A percentile compares a stretch with the other conserved stretches of the same genome.
Conservation (phyloP, 2,329 filamentous ascomycete genomes). For the Exophiala sp. region DNA sequence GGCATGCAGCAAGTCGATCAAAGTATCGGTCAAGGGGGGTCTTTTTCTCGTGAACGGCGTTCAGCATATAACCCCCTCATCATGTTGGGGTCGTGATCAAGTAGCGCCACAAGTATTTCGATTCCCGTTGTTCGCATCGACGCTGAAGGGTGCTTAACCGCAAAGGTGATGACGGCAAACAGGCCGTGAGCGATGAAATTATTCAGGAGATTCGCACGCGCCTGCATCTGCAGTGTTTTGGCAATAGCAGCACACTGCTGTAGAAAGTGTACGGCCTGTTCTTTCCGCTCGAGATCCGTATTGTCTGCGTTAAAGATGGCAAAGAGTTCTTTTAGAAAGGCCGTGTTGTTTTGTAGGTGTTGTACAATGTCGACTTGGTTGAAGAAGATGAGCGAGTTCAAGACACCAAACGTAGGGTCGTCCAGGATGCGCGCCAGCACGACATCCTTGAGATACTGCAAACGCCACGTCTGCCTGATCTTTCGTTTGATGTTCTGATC, state of each 20-base stretch:
- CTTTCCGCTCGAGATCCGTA: constrained; percentile 65
- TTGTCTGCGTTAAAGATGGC: constrained; percentile 68
- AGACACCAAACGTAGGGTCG: constrained; percentile 92
- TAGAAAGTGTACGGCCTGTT: constrained; percentile 91
- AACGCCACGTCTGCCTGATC: constrained; percentile 91
- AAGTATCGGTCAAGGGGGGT: constrained; percentile 79
- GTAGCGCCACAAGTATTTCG: constrained; percentile 86
- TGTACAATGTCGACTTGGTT: constrained; percentile 97
- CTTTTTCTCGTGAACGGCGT: constrained; percentile 80
- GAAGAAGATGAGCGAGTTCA: constrained; percentile 98
- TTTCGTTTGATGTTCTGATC: constrained; percentile 75
- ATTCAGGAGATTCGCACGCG: constrained; percentile 73
- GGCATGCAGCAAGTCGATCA: constrained; percentile 84
- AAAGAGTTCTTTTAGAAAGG: constrained; percentile 80
- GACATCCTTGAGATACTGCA: constrained; percentile 98
- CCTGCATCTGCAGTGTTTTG: constrained; percentile 84
- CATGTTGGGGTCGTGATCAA: constrained; percentile 93
- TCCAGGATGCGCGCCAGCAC: constrained; percentile 92
- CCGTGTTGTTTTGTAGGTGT: constrained; percentile 75
- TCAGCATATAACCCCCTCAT: constrained; percentile 89
- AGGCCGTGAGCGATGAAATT: constrained; percentile 86
- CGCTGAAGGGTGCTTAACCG: constrained; percentile 76
- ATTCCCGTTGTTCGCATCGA: constrained; percentile 84
- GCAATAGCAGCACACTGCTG: constrained; percentile 92
- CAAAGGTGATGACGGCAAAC: constrained; percentile 84